phyloP scores from a whole-genome alignment of 2,329 filamentous ascomycete genomes.

The Karstenula rhodostoma region DNA sequence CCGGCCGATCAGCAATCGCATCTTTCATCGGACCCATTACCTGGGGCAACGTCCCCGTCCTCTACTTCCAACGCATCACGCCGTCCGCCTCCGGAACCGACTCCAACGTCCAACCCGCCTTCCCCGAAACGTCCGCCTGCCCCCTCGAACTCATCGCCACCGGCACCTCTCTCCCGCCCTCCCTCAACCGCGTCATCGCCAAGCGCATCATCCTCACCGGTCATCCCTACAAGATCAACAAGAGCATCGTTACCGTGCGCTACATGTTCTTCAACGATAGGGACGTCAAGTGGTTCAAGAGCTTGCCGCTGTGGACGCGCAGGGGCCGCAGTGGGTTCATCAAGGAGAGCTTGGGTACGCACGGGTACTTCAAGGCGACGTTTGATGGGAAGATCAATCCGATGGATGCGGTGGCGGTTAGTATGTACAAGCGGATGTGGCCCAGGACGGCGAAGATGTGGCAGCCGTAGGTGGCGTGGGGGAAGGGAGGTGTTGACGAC shows the following conservation, averaged over 20 bases:
- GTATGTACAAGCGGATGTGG: slow-evolving; percentile 64
- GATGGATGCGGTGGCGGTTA: slow-evolving; percentile 91
- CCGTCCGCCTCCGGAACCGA: slow-evolving; percentile 27
- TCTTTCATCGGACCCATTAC: slow-evolving; percentile 89
- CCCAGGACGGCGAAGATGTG: slow-evolving; percentile 71
- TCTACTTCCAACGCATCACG: slow-evolving; percentile 78
- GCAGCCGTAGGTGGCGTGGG: slow-evolving; percentile 24
- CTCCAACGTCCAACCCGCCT: slow-evolving; percentile 15
- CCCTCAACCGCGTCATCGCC: slow-evolving; percentile 80
- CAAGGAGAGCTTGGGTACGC: slow-evolving; percentile 93
- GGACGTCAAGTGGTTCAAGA: slow-evolving; percentile 98
- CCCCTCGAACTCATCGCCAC: slow-evolving; percentile 79
- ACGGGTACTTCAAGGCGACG: slow-evolving; percentile 99
- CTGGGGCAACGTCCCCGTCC: slow-evolving; percentile 89
- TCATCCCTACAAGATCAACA: slow-evolving; percentile 98
- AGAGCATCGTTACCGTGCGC: slow-evolving; percentile 92
- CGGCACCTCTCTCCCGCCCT: slow-evolving; percentile 83
- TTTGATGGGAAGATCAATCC: slow-evolving; percentile 97
- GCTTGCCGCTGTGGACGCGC: slow-evolving; percentile 91
- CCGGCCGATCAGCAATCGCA: slow-evolving; percentile 87
- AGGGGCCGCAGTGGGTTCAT: slow-evolving; percentile 87
- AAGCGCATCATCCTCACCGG: slow-evolving; percentile 95
- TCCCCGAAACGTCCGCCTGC: slow-evolving; percentile 15
- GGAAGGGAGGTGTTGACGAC: background rate
- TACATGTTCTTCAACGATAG: slow-evolving; percentile 99